These are phyloP conservation scores for Calycina marina DNA, from an alignment of 2,329 filamentous ascomycete species.

Conservation along the genomic window DNA sequence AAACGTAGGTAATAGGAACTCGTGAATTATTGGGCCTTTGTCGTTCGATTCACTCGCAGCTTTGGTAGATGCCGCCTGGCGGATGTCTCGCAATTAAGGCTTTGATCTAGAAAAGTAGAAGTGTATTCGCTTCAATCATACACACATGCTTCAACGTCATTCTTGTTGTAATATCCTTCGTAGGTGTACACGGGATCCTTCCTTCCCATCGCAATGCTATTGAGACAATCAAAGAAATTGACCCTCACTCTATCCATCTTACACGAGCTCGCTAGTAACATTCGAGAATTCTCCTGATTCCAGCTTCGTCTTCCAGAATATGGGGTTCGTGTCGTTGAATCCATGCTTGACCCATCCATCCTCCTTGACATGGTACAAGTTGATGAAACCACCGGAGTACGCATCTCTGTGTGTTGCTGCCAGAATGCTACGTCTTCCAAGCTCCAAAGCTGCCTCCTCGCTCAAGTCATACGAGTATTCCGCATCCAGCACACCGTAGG, in stretches of 20 bases:
- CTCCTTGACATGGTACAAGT: conserved; percentile 98
- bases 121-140: too few relatives aligned
- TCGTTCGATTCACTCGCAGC: too few relatives aligned
- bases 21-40: too few relatives aligned
- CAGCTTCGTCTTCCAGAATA: conserved; percentile 99
- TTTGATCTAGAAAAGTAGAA: too few relatives aligned
- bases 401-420: conserved; percentile 94
- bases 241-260: conserved; percentile 8
- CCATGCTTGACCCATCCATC: conserved; percentile 98
- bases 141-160: too few relatives aligned
- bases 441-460: conserved; percentile 76
- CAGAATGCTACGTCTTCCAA: conserved; percentile 83
- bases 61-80: too few relatives aligned
- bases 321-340: conserved; percentile 95
- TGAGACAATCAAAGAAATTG: conserved; percentile 20
- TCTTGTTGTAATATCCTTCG: too few relatives aligned
- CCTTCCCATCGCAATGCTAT: conserved; percentile 15
- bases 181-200: conserved; percentile 17
- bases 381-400: conserved; percentile 98
- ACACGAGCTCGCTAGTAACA: conserved; percentile 22
- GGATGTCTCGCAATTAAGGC: too few relatives aligned
- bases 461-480: conserved; percentile 85
- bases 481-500: conserved; percentile 93
- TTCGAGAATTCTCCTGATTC: conserved; percentile 87
- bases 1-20: too few relatives aligned